A percentile compares a stretch with the other conserved stretches of the same genome.
phyloP scores from a whole-genome alignment of 164 flowering plant species.

The Tinospora cordifolia region DNA sequence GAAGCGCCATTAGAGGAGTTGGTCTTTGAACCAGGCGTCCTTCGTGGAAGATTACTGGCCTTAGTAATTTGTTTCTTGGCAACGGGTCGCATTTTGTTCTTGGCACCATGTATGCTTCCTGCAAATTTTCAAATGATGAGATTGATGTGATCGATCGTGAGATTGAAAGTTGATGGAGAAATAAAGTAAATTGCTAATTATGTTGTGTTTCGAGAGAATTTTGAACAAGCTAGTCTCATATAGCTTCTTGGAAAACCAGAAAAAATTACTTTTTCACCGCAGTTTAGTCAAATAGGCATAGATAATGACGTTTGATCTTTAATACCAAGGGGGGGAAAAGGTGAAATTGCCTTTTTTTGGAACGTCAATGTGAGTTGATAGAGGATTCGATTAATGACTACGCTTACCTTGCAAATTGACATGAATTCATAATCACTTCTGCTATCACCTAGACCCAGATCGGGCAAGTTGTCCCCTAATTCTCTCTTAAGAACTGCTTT shows the following conservation, averaged over 20 bases:
- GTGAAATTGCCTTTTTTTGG: neutral
- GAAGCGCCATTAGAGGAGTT: slow-evolving; percentile 47
- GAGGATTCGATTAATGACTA: neutral
- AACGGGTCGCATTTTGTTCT: slow-evolving; percentile 46
- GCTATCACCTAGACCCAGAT: slow-evolving; percentile 68
- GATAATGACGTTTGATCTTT: neutral
- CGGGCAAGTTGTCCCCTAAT: slow-evolving; percentile 44
- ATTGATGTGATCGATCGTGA: neutral
- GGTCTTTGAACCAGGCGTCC: slow-evolving; percentile 66
- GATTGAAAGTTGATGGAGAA: neutral
- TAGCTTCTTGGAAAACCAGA: too few species aligned
- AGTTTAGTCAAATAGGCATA: too few species aligned
- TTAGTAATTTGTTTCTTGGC: slow-evolving; percentile 54
- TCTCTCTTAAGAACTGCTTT: slow-evolving; percentile 39
- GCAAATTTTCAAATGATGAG: slow-evolving; percentile 12
- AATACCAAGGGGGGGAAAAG: neutral
- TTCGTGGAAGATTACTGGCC: slow-evolving; percentile 64
- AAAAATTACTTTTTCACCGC: too few species aligned
- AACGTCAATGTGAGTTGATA: neutral
- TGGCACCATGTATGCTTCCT: slow-evolving; percentile 82
- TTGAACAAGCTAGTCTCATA: too few species aligned
- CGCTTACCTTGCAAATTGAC: slow-evolving; percentile 67
- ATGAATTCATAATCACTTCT: slow-evolving; percentile 63
- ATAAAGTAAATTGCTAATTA: too few species aligned
- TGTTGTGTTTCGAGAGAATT: too few species aligned